Conservation (phyloP, 2,329 filamentous ascomycete species). For the Exophiala spinifera region DNA sequence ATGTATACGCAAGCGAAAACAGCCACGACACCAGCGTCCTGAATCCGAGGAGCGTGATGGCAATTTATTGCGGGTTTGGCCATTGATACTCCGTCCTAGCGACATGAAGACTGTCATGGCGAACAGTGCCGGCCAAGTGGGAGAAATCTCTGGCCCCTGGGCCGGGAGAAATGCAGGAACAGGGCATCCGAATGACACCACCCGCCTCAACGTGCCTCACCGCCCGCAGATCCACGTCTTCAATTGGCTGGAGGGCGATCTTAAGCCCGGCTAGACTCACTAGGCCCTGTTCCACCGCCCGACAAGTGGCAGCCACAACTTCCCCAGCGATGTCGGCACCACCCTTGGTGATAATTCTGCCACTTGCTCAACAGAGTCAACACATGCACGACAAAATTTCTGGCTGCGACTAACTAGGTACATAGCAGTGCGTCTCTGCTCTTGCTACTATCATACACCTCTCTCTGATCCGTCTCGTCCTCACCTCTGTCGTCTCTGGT, state of each 20-base stretch:
- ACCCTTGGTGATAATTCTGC: background rate
- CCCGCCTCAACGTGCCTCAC: constrained; percentile 1
- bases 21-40: background rate
- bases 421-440: background rate
- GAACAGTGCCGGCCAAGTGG: too few relatives aligned
- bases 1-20: background rate
- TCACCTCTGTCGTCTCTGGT: background rate
- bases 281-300: too few relatives aligned
- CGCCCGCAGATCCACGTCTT: background rate
- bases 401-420: background rate
- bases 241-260: constrained; percentile 1
- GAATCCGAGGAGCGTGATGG: background rate
- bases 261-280: background rate
- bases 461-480: background rate
- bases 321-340: background rate
- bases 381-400: background rate
- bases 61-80: background rate
- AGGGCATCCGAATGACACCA: constrained; percentile 9
- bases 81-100: too few relatives aligned
- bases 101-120: background rate
- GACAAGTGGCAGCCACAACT: background rate
- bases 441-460: background rate
- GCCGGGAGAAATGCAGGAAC: constrained; percentile 10
- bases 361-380: background rate
- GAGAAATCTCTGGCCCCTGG: background rate